phyloP scores from a whole-genome alignment of 129 eudicot genomes.

The Mikania micrantha region DNA sequence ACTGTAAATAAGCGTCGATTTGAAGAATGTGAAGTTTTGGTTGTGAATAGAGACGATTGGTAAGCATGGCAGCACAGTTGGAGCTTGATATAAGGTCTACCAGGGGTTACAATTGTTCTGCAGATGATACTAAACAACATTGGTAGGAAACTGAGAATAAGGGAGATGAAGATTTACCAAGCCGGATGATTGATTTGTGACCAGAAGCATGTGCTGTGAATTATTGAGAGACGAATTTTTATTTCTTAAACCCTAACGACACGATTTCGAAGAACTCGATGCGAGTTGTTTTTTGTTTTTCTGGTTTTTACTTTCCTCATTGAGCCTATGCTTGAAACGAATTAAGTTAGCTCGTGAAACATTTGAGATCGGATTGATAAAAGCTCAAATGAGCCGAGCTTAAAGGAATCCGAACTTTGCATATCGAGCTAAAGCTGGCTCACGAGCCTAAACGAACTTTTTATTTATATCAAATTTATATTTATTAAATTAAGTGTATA shows the following conservation, averaged over 20 bases:
- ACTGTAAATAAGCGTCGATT: conserved; percentile 21
- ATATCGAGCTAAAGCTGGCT: no score
- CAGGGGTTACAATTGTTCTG: conserved; percentile 1
- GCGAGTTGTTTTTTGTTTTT: no score
- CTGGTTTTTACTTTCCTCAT: no score
- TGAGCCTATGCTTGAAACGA: no score
- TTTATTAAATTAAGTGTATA: no score
- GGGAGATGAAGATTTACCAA: background rate
- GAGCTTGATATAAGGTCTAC: conserved; percentile 1
- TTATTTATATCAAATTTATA: no score
- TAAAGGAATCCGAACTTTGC: no score
- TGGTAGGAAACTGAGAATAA: conserved; percentile 6
- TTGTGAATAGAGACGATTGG: background rate
- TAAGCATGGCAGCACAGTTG: background rate
- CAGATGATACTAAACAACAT: conserved; percentile 26
- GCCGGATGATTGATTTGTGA: background rate
- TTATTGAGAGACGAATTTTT: conserved; percentile 1
- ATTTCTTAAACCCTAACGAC: background rate
- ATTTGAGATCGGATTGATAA: no score
- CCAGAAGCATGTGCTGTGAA: background rate
- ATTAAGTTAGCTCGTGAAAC: no score
- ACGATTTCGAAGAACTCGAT: background rate
- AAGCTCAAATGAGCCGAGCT: no score
- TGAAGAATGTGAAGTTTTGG: conserved; percentile 3
- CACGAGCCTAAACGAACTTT: no score